Percentiles rank a stretch among this genome's conserved stretches.
These are phyloP conservation scores for Quillaja saponaria DNA, from an alignment of 306 rosid genomes.

Conservation along the genomic window DNA sequence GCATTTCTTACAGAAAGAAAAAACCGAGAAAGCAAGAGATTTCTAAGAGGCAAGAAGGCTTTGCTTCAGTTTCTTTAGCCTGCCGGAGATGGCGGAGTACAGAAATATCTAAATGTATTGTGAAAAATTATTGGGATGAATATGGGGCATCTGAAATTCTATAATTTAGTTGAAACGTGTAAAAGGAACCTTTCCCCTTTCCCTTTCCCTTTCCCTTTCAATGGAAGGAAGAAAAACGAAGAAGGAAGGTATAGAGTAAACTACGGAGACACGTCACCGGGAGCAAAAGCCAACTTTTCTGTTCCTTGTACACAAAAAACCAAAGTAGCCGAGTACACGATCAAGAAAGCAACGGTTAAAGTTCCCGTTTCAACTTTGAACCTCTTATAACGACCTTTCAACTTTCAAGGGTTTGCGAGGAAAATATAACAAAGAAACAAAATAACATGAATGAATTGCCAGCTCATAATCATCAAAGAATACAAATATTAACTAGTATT, in stretches of 20 bases:
- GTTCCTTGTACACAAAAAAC: no score
- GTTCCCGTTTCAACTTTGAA: constrained; percentile 9
- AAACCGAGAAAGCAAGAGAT: no score
- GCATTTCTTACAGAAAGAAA: constrained; percentile 29
- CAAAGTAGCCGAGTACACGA: background rate
- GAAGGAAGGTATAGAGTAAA: constrained; percentile 52
- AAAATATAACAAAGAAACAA: no score
- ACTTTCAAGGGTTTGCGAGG: no score
- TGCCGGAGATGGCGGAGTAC: constrained; percentile 3
- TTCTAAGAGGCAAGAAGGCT: background rate
- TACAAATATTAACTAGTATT: no score
- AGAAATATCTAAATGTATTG: background rate
- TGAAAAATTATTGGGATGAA: background rate
- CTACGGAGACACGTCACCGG: constrained; percentile 44
- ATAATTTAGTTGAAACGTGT: constrained; percentile 5
- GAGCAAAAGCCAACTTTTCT: constrained; percentile 33
- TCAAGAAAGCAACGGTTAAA: constrained; percentile 5
- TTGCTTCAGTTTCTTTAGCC: constrained; percentile 4
- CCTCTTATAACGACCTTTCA: constrained; percentile 10
- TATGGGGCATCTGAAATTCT: background rate
- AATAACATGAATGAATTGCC: no score
- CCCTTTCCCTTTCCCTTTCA: no score
- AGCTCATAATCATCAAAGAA: no score
- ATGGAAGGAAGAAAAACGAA: background rate
- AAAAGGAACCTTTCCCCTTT: constrained; percentile 17